Base-by-base conservation (phyloP, 345 rosid species). In the Eucalyptus grandis region DNA sequence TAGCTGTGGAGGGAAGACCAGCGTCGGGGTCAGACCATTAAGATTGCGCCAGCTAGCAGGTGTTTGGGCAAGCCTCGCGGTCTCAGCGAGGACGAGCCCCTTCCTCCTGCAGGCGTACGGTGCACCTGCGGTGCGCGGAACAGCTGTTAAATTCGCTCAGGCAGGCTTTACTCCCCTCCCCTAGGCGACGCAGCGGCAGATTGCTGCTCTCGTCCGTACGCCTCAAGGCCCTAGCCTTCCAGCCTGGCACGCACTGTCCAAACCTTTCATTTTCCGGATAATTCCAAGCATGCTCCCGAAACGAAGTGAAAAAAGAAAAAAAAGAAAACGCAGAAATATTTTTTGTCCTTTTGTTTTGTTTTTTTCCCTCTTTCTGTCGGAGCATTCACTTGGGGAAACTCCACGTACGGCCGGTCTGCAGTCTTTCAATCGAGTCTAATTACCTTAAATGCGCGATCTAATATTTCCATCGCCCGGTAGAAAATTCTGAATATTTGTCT, bases 161-260 rank as follows among this genome's bases (percentile, higher is more conserved):
- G 13, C 9, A 22, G 24, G 26, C 44, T 34, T 72, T 53, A 53
- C 26, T 53, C 15, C 58, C 82, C 21, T 8, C 44, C 44, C 14
- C 82, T 9, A 17, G 82, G 82, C 82, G 8, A 34, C 82, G 82
- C 12, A 34, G 82, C 82, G 10, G 88, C 11, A 40, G 47, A 87
- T 56, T 24, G 88, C 83, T 40, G 47, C 85, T 12, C 47, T 24
- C 44, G 14, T 87, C 77, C 88, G 88, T 87, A 40, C 88, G 31
- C 88, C 51, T 58, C 67, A 3, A 14, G 53, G 65, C 72, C 8
- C 88, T 37, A 26, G 37, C 37, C 67, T 40, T 58, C 88, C 88
- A 87, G 88, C 77, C 88, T 87, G 88, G 88, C 72, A 30, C 19
- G 69, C 88, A 56, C 69, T 4, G 67, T 40, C 58, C n/a, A 15